Evolutionary conservation across 2,329 filamentous ascomycete species (phyloP).

Genomic region (Arthrobotrys megalospora): DNA sequence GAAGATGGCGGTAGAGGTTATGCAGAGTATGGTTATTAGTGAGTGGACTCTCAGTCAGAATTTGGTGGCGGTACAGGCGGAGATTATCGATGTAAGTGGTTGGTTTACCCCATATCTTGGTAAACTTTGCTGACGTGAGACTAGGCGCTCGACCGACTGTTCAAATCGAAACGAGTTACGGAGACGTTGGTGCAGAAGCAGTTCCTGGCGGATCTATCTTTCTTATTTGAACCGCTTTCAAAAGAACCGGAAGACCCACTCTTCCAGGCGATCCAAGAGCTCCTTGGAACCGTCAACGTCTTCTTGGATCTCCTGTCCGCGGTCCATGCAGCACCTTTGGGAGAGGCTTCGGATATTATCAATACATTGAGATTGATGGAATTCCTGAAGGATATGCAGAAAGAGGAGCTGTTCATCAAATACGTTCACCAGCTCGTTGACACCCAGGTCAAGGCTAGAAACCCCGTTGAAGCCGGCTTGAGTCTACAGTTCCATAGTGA

Average conservation of each 20-base stretch:
- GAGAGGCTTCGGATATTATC: constrained; percentile 85
- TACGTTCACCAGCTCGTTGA: constrained; percentile 93
- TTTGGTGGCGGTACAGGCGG: constrained; percentile 89
- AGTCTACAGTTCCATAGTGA: constrained; percentile 92
- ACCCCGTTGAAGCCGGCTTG: constrained; percentile 88
- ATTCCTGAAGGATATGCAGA: constrained; percentile 95
- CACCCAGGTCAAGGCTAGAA: constrained; percentile 81
- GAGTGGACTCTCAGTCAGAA: constrained; percentile 98
- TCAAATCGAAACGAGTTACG: constrained; percentile 88
- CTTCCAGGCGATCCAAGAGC: constrained; percentile 80
- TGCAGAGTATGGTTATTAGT: constrained; percentile 98
- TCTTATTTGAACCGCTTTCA: constrained; percentile 81
- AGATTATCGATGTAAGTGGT: constrained; percentile 81
- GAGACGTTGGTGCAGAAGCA: constrained; percentile 93
- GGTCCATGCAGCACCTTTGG: constrained; percentile 81
- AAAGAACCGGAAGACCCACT: constrained; percentile 79
- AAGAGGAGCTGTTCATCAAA: constrained; percentile 95
- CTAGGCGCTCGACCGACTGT: constrained; percentile 83
- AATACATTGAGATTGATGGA: constrained; percentile 94
- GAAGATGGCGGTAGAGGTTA: constrained; percentile 88
- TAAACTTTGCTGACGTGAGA: constrained; percentile 41
- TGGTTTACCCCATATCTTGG: not conserved
- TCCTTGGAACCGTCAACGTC: constrained; percentile 89
- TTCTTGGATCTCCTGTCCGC: constrained; percentile 91
- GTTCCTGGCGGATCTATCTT: constrained; percentile 87